Base-by-base conservation (phyloP, 306 rosid species). In the Begonia masoniana region DNA sequence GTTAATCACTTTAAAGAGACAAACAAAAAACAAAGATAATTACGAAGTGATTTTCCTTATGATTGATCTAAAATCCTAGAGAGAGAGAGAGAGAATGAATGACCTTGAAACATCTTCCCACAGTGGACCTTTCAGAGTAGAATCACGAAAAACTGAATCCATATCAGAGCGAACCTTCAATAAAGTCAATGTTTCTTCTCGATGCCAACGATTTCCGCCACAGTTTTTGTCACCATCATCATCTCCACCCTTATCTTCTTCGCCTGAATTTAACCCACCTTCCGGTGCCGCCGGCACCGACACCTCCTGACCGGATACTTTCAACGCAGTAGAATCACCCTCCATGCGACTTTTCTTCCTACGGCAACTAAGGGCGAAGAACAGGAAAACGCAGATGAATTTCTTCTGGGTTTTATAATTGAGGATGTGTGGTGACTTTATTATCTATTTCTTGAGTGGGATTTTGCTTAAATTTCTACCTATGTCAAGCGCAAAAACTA, bases 91-190 rank as follows among this genome's bases (percentile, higher is more conserved):
- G 19, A 24, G 55, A 13, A n/a, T n/a, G 9, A 24, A 8, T 10
- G 26, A 36, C 81, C 95, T 92, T 75, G 96, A 92, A 62, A 86
- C 88, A 31, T 77, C 95, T 31, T 92, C 95, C 99, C 99, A 92
- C 57, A 92, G 83, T 60, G 99, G 99, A 79, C 93, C 95, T 58
- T 92, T 92, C 14, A 64, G 82, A 66, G 82, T 83, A 45, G 99
- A 94, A 71, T 92, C 99, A 57, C 81, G 66, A 64, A 92, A 92
- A 53, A 77, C 81, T 13, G 69, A 74, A 65, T 77, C 99, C 99
- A 92, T 92, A 15, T 86, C 99, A 12, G 99, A 81, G 53, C 99
- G 73, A 65, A 92, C 83, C 71, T 83, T 78, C 74, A 92, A 55
- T 62, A 92, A 78, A 13, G 93, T 93, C 57, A 92, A 50, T 42